phyloP scores from a whole-genome alignment of 2,329 filamentous ascomycete genomes.

The Escovopsis sp. region DNA sequence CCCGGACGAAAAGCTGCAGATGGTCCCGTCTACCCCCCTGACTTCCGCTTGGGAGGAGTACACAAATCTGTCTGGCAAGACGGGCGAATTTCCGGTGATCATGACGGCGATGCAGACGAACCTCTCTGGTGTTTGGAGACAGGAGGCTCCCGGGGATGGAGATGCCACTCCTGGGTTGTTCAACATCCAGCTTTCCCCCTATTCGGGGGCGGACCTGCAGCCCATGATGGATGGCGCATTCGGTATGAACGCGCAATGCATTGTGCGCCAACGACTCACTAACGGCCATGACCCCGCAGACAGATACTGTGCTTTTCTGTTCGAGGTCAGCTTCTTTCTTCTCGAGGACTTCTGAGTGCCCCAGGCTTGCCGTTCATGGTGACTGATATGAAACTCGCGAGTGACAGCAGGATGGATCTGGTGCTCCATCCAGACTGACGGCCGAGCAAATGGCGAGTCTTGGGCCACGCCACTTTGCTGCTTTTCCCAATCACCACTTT shows the following conservation, averaged over 20 bases:
- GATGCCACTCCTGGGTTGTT: constrained; percentile 11
- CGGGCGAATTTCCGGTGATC: constrained; percentile 22
- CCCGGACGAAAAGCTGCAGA: constrained; percentile 12
- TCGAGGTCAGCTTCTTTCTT: constrained; percentile 33
- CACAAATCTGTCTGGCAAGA: constrained; percentile 24
- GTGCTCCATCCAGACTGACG: constrained; percentile 22
- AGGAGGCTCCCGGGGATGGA: constrained; percentile 8
- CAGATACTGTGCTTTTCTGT: constrained; percentile 35
- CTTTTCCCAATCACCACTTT: constrained; percentile 42
- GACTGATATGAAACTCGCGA: not conserved
- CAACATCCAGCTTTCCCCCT: constrained; percentile 23
- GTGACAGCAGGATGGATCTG: constrained; percentile 29
- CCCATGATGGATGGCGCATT: constrained; percentile 22
- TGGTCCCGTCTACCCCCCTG: constrained; percentile 25
- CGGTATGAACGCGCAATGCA: constrained; percentile 26
- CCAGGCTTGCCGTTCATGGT: not conserved
- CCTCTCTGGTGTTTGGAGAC: constrained; percentile 20
- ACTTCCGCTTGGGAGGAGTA: constrained; percentile 36
- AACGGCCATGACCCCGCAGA: constrained; percentile 18
- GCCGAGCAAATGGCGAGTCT: constrained; percentile 23
- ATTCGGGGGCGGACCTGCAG: constrained; percentile 22
- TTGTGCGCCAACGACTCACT: constrained; percentile 24
- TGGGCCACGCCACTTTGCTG: constrained; percentile 30
- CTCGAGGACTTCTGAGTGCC: constrained; percentile 30
- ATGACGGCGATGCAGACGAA: constrained; percentile 30